Evolutionary conservation across 331 rosid genomes (phyloP), one percentile per base, ranked within the genome.

Genomic region (Malus hybrid): DNA sequence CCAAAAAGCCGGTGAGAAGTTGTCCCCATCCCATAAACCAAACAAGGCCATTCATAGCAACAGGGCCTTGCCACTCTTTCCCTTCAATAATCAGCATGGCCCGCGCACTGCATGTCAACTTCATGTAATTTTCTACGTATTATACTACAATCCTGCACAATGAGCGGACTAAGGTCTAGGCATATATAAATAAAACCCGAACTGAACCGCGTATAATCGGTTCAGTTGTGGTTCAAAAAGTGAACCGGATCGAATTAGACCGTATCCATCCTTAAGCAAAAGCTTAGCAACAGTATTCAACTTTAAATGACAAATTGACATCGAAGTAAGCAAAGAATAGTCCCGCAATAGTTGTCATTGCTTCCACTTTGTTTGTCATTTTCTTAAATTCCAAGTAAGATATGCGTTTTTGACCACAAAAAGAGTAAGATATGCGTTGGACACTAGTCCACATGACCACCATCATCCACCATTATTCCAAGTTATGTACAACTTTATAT

Each of bases 321-420:
- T 20, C 6, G 67, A 69, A 75, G 73, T 24, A 75, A 74, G 69
- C 33, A 76, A 66, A 62, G 81, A 82, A 70, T 66, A 22, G 12
- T 3, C 36, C 57, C 56, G 20, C 44, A 69, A 61, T 50, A 59
- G 67, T 62, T 62, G 39, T 62, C 36, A 57, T 1, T 24, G 57
- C 46, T 44, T 52, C 66, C 69, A 71, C 72, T 77, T 80, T 46
- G 32, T 13, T 60, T 70, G 83, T 70, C 85, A 61, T 61, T 71
- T 84, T 79, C 81, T 78, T 75, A 15, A 50, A 54, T 57, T 57
- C 3, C 29, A 75, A 79, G 73, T 48, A 67, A 79, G 77, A 22
- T 36, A 7, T 15, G 31, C 46, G 46, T 36, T 39, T 39, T 39
- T 9, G 12, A 39, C 12, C 46, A 9, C 46, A 39, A 39, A 29